Base-by-base conservation (phyloP, 805 yeast genomes). In the Spathaspora arborariae region DNA sequence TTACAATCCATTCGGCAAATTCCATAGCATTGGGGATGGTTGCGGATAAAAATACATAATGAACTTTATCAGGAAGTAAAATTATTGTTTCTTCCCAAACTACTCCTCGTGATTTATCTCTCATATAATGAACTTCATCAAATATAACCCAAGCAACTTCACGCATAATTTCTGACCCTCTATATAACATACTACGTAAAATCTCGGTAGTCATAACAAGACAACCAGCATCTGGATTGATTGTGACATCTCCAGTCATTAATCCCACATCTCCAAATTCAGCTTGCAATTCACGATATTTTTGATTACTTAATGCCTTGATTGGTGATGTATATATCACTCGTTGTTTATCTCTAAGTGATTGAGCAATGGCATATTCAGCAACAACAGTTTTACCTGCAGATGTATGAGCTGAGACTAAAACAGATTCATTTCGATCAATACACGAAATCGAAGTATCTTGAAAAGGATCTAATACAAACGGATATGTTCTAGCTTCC, bases 21-120 rank as follows among this genome's bases (percentile, higher is more conserved):
- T 92, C 97, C 91, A 88, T 86, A 1, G 98, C 97, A 63, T 92
- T 92, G 20, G 99, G 99, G 55, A 92, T 92, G 1, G 99, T 92
- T 42, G 98, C 98, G 11, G 97, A 90, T 53, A 92, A 70, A 58
- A 92, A 88, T 2, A 92, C 97, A 59, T 91, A 89, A 54, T 87
- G 92, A 15, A 94, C 97, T 73, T 91, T 91, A 57, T 95, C 97
- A 3, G 99, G 99, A 38, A 94, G 75, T 62, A 94, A 72, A 48
- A 94, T 94, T 54, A 94, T 92, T 13, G 98, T 92, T 67, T 94
- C 99, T 70, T 94, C 99, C 99, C 99, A 94, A 30, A 94, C 99
- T 45, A 94, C 99, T 65, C 99, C 99, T 70, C 99, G 82, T 55
- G 90, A 94, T 57, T 89, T 85, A 65, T 94, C 99, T 70, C 97